Evolutionary conservation across 352 stramenopile genomes (phyloP).

Genomic region (Elongisporangium anandrum): DNA sequence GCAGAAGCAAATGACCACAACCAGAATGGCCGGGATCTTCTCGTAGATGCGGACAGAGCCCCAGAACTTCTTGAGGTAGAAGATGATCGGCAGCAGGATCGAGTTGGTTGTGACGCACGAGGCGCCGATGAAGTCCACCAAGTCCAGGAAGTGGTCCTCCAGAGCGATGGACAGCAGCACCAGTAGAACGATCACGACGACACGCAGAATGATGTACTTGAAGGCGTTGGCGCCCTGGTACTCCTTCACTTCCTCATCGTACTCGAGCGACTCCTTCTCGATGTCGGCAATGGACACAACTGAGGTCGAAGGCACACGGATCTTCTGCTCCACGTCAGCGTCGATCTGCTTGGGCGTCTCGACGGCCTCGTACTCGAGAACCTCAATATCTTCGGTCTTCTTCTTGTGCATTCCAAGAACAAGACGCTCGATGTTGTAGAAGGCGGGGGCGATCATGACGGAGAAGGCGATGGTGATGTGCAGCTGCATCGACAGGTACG

Average conservation of each 20-base stretch:
- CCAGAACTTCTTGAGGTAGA: conserved; percentile 36
- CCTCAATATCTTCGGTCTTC: conserved; percentile 19
- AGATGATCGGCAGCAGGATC: conserved; percentile 28
- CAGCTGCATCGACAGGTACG: conserved; percentile 60
- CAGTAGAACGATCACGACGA: conserved; percentile 35
- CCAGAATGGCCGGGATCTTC: conserved; percentile 19
- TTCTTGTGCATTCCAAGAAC: conserved; percentile 56
- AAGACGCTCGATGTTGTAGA: conserved; percentile 51
- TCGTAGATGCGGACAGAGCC: conserved; percentile 23
- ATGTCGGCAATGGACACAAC: conserved; percentile 22
- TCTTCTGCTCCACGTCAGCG: conserved; percentile 8
- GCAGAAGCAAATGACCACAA: conserved; percentile 16
- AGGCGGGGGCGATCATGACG: conserved; percentile 53
- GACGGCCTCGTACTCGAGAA: conserved; percentile 21
- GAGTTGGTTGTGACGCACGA: conserved; percentile 26
- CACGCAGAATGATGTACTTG: conserved; percentile 40
- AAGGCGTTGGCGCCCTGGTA: conserved; percentile 29
- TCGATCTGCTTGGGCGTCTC: conserved; percentile 20
- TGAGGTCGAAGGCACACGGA: conserved; percentile 1
- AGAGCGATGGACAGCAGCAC: conserved; percentile 47
- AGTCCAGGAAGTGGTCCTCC: conserved; percentile 33
- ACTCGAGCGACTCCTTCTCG: conserved; percentile 23
- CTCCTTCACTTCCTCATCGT: conserved; percentile 23
- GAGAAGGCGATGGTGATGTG: conserved; percentile 62
- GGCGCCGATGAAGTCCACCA: conserved; percentile 34